Evolutionary conservation across 1,139 yeast species (phyloP).

Genomic region (Arxiozyma telluris): DNA sequence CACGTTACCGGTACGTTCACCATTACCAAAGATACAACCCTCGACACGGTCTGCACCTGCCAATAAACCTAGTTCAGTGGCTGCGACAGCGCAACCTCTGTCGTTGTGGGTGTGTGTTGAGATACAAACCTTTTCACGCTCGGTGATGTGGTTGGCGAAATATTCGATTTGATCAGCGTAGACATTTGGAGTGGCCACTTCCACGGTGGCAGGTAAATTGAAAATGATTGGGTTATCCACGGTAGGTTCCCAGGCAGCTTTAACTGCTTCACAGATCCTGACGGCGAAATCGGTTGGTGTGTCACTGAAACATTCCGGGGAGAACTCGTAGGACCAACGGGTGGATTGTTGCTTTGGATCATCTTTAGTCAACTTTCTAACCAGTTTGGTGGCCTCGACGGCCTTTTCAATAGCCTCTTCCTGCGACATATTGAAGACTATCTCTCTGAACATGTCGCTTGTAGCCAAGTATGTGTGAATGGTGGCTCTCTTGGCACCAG

Average conservation of each 20-base stretch:
- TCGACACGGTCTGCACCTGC: conserved; percentile 98
- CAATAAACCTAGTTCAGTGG: conserved; percentile 87
- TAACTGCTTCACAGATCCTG: conserved; percentile 90
- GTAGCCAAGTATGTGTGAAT: conserved; percentile 90
- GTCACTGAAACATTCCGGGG: conserved; percentile 93
- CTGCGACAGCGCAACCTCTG: conserved; percentile 97
- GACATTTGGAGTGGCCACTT: conserved; percentile 86
- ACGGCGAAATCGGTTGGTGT: conserved; percentile 78
- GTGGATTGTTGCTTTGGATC: conserved; percentile 67
- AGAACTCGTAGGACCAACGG: conserved; percentile 83
- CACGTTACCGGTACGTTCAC: conserved; percentile 98
- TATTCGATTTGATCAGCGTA: conserved; percentile 97
- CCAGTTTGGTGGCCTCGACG: conserved; percentile 71
- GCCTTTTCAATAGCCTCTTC: conserved; percentile 77
- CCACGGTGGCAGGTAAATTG: conserved; percentile 96
- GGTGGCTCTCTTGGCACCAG: conserved; percentile 85
- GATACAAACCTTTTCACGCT: conserved; percentile 79
- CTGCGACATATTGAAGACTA: conserved; percentile 78
- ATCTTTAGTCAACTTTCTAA: conserved; percentile 79
- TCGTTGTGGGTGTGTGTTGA: conserved; percentile 95
- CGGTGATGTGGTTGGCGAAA: conserved; percentile 65
- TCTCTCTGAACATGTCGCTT: conserved; percentile 82
- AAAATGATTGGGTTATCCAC: conserved; percentile 79
- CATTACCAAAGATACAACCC: conserved; percentile 95
- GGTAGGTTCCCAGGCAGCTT: conserved; percentile 85